Base-by-base conservation (phyloP, 495 filamentous ascomycete species). In the Penicillium desertorum region DNA sequence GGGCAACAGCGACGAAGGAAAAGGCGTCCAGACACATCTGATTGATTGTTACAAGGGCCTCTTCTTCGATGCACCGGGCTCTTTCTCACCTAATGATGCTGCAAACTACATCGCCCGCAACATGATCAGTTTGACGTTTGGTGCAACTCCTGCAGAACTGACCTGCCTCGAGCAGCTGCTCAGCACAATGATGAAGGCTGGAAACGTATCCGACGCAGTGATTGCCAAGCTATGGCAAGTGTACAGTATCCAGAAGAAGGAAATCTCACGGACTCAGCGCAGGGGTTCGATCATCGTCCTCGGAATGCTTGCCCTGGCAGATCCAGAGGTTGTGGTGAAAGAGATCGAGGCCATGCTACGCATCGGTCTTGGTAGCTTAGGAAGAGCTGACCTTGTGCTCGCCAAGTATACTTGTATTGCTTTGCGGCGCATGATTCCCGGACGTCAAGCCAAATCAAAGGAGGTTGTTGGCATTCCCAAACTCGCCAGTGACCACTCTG, bases 51-150 rank as follows among this genome's bases (percentile, higher is more conserved):
- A 99, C 77, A 94, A 89, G 71, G 85, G 89, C 17, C 80, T 99
- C 8, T 99, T 97, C 74, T 98, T 99, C 62, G 88, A 93, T 69
- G 92, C 94, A 1, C 94, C 94, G 0, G 89, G 90, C 48, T 83
- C 82, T 32, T 96, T 96, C 73, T 89, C 76, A 22, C 80, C 84
- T 8, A 98, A 97, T 64, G 94, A 98, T 68, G 84, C 91, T 10
- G 94, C 94, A 23, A 98, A 94, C 71, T 98, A 92, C 64, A 89
- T 99, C 64, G 93, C 93, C 36, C 84, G 92, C 47, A 98, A 97
- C 75, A 98, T 99, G 95, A 97, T 98, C 71, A 96, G 90, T 75
- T 76, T 99, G 59, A 99, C 94, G 0, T 97, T 96, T 69, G 93
- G 92, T 16, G 90, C 92, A 5, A 96, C 92, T 0, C 89, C 92